A percentile compares a stretch with the other conserved stretches of the same genome.
Evolutionary conservation across 192 early-diverging fungal species (phyloP).

Genomic region (Funneliformis mosseae): DNA sequence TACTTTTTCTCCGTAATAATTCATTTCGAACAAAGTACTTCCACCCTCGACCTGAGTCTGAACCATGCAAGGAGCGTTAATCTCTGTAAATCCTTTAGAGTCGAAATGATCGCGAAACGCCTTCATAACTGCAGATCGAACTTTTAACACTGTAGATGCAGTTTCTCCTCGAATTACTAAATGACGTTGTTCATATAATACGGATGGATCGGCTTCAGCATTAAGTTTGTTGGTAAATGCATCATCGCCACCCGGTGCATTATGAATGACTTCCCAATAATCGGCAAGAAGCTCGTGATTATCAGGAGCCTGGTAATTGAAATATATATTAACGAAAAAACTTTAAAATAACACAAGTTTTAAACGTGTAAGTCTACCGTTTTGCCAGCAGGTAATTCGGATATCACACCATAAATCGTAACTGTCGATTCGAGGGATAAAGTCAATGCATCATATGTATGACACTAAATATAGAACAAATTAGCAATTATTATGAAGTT

Average conservation of each 20-base stretch:
- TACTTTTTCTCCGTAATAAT: slow-evolving; percentile 94
- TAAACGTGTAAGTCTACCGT: slow-evolving; percentile 51
- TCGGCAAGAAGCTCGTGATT: slow-evolving; percentile 94
- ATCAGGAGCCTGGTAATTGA: slow-evolving; percentile 79
- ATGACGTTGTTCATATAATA: slow-evolving; percentile 93
- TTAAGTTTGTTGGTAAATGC: slow-evolving; percentile 91
- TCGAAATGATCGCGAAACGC: slow-evolving; percentile 98
- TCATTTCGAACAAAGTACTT: slow-evolving; percentile 88
- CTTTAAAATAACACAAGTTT: background rate
- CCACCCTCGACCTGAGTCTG: slow-evolving; percentile 99
- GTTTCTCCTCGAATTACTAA: slow-evolving; percentile 94
- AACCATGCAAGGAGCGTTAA: slow-evolving; percentile 98
- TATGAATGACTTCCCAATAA: slow-evolving; percentile 93
- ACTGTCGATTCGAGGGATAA: slow-evolving; percentile 94
- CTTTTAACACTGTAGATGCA: slow-evolving; percentile 82
- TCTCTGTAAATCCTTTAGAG: slow-evolving; percentile 73
- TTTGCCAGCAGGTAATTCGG: slow-evolving; percentile 90
- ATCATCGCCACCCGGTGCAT: slow-evolving; percentile 93
- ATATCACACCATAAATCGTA: slow-evolving; percentile 82
- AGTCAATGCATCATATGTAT: slow-evolving; percentile 91
- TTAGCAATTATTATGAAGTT: background rate
- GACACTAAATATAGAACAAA: slow-evolving; percentile 64
- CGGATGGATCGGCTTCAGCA: slow-evolving; percentile 83
- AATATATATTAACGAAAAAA: background rate
- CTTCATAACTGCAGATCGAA: slow-evolving; percentile 81